phyloP scores from a whole-genome alignment of 176 grass and related monocot species.

The Cenchrus purpureus region DNA sequence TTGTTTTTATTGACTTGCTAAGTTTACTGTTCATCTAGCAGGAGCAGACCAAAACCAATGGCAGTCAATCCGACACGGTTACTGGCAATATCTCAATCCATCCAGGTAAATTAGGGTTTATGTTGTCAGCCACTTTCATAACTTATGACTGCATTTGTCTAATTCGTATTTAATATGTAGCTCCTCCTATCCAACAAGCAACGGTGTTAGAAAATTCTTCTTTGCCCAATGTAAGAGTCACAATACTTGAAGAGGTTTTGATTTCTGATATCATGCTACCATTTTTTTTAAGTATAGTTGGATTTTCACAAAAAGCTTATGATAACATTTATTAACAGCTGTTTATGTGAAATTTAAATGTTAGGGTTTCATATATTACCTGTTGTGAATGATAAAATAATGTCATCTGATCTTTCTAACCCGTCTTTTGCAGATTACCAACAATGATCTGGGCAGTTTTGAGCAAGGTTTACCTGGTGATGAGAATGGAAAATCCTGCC shows the following conservation, averaged over 20 bases:
- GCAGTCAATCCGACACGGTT: not conserved
- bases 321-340: not conserved
- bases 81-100: constrained; percentile 30
- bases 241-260: not conserved
- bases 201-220: constrained; percentile 3
- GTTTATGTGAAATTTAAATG: not conserved
- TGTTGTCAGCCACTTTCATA: not conserved
- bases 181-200: constrained; percentile 17
- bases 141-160: not conserved
- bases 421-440: constrained; percentile 47
- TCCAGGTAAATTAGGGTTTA: not conserved
- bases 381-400: not conserved
- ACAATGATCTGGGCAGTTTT: constrained; percentile 19
- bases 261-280: not conserved
- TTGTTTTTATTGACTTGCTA: not conserved
- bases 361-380: not conserved
- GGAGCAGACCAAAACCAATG: constrained; percentile 3
- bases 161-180: constrained; percentile 34
- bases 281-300: not conserved
- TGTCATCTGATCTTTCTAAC: constrained; percentile 7
- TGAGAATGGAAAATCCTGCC: constrained; percentile 54
- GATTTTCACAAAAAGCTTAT: not conserved
- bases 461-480: constrained; percentile 52
- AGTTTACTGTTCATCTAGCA: constrained; percentile 25
- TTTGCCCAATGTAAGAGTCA: constrained; percentile 32